A percentile compares a stretch with the other conserved stretches of the same genome.
Evolutionary conservation across 1,139 yeast species (phyloP).

Genomic region (Zygosaccharomyces pseudobailii): DNA sequence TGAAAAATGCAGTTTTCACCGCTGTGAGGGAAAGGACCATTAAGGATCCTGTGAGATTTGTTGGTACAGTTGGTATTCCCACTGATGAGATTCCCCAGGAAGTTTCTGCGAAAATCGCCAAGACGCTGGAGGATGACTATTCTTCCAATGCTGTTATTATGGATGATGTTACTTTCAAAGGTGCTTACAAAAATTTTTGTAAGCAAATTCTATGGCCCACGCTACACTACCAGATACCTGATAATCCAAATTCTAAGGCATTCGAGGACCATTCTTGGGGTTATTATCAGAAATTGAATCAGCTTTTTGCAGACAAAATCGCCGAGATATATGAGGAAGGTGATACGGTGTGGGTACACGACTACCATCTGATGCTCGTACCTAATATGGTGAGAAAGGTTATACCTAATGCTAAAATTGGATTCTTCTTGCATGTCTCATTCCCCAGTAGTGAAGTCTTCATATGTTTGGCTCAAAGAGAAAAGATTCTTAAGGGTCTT

Average conservation of each 20-base stretch:
- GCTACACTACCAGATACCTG: constrained; percentile 93
- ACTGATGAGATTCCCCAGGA: constrained; percentile 67
- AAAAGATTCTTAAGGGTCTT: constrained; percentile 71
- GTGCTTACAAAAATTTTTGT: constrained; percentile 86
- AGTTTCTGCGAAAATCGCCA: constrained; percentile 49
- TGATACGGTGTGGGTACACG: constrained; percentile 86
- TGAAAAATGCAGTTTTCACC: constrained; percentile 75
- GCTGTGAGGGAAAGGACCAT: constrained; percentile 48
- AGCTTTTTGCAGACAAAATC: constrained; percentile 71
- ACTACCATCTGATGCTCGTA: constrained; percentile 82
- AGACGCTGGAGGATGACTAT: constrained; percentile 44
- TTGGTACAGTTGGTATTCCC: constrained; percentile 89
- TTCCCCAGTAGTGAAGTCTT: constrained; percentile 96
- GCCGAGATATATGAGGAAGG: constrained; percentile 61
- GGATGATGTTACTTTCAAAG: constrained; percentile 74
- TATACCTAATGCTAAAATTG: constrained; percentile 82
- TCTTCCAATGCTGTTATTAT: constrained; percentile 66
- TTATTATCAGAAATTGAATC: constrained; percentile 71
- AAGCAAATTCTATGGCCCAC: constrained; percentile 97
- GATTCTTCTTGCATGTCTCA: constrained; percentile 87
- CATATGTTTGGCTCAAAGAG: constrained; percentile 87
- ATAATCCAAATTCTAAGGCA: constrained; percentile 87
- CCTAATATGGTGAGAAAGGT: constrained; percentile 77
- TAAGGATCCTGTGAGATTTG: constrained; percentile 57
- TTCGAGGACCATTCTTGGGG: constrained; percentile 96